Percentiles rank a stretch among this genome's conserved stretches.
These are phyloP conservation scores for Psilocybe tampanensis DNA, from an alignment of 768 basidiomycete genomes.

Conservation along the genomic window DNA sequence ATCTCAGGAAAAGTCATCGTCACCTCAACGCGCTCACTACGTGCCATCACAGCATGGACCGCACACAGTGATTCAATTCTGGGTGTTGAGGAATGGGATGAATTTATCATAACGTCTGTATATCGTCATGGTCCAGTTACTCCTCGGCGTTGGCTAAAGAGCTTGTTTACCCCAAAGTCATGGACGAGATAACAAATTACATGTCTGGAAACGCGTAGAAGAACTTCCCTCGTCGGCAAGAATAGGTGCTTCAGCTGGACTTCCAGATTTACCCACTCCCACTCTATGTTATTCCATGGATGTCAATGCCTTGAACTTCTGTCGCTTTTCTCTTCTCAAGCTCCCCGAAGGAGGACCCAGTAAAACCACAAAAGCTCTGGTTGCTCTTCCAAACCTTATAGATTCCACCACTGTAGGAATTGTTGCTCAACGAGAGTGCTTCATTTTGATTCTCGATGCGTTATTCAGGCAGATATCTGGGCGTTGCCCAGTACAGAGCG, in stretches of 20 bases:
- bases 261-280: slow-evolving; percentile 52
- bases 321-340: slow-evolving; percentile 76
- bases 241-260: slow-evolving; percentile 59
- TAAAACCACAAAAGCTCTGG: slow-evolving; percentile 41
- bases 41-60: slow-evolving; percentile 75
- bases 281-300: slow-evolving; percentile 70
- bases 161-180: slow-evolving; percentile 51
- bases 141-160: slow-evolving; percentile 3
- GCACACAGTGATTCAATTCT: slow-evolving; percentile 81
- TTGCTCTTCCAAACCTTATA: slow-evolving; percentile 87
- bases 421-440: neutral
- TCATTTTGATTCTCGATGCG: neutral
- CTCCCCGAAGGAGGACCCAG: slow-evolving; percentile 8
- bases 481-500: slow-evolving; percentile 66
- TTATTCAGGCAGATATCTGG: slow-evolving; percentile 83
- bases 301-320: slow-evolving; percentile 93
- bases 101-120: slow-evolving; percentile 76
- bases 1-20: slow-evolving; percentile 73
- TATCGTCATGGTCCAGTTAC: slow-evolving; percentile 2
- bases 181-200: slow-evolving; percentile 84
- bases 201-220: slow-evolving; percentile 64
- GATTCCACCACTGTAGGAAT: slow-evolving; percentile 78
- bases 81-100: slow-evolving; percentile 75
- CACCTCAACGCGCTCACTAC: slow-evolving; percentile 74
- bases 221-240: slow-evolving; percentile 44